phyloP scores from a whole-genome alignment of 768 basidiomycete species.

The Amanita pallidorosea region DNA sequence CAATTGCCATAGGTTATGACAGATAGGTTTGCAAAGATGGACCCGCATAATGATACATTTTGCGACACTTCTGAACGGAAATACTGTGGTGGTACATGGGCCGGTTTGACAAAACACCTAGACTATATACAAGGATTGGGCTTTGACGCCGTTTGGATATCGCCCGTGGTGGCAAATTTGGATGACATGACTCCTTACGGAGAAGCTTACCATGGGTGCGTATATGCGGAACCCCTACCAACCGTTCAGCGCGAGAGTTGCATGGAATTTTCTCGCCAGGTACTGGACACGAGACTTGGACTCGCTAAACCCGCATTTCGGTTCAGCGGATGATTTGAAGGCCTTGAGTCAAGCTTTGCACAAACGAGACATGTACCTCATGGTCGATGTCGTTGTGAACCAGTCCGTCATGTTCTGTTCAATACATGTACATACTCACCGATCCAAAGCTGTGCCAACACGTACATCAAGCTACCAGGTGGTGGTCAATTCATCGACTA shows the following conservation, averaged over 20 bases:
- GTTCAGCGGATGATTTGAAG: constrained; percentile 63
- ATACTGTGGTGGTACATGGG: constrained; percentile 69
- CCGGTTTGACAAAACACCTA: constrained; percentile 47
- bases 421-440: background rate
- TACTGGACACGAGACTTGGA: constrained; percentile 44
- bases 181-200: constrained; percentile 50
- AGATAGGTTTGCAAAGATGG: constrained; percentile 54
- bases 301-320: constrained; percentile 60
- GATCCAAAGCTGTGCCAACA: constrained; percentile 11
- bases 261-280: constrained; percentile 7
- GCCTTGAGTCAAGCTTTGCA: constrained; percentile 57
- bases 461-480: constrained; percentile 8
- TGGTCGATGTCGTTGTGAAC: constrained; percentile 72
- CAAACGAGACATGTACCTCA: constrained; percentile 48
- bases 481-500: constrained; percentile 16
- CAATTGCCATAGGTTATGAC: constrained; percentile 35
- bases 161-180: constrained; percentile 58
- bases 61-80: constrained; percentile 46
- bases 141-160: constrained; percentile 73
- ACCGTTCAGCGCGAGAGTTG: background rate
- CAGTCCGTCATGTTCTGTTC: constrained; percentile 33
- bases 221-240: constrained; percentile 7
- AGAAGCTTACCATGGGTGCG: constrained; percentile 67
- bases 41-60: constrained; percentile 25
- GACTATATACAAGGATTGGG: constrained; percentile 70